A percentile compares a stretch with the other conserved stretches of the same genome.
phyloP scores from a whole-genome alignment of 2,329 filamentous ascomycete species.

The Hymenoscyphus repandus region DNA sequence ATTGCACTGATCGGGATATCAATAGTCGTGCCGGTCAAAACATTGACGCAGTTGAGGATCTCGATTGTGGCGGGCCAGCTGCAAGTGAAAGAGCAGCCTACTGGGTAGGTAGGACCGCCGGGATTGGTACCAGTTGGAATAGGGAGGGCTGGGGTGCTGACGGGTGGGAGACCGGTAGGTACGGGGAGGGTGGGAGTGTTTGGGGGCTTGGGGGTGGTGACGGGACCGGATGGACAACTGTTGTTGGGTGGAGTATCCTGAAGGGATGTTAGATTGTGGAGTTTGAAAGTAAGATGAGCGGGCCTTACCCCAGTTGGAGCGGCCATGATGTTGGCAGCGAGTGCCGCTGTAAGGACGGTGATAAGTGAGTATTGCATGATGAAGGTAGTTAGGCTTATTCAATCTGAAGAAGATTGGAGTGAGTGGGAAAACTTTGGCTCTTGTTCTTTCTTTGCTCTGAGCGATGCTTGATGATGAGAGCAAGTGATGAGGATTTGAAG shows the following conservation, averaged over 20 bases:
- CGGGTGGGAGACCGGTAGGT: background rate
- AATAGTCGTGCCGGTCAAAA: background rate
- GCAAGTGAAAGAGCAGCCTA: constrained; percentile 1
- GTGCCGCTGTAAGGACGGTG: background rate
- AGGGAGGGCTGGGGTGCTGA: background rate
- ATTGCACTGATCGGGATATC: background rate
- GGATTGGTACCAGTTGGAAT: background rate
- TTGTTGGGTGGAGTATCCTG: background rate
- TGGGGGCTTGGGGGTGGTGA: background rate
- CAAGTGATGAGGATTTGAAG: background rate
- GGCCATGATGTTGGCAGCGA: constrained; percentile 1
- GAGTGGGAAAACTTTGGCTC: background rate
- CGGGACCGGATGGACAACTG: background rate
- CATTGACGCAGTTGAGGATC: constrained; percentile 2
- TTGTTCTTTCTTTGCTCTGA: constrained; percentile 1
- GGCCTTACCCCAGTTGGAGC: constrained; percentile 2
- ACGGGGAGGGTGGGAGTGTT: background rate
- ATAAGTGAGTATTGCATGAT: constrained; percentile 2
- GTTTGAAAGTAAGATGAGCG: background rate
- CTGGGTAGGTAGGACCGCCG: background rate
- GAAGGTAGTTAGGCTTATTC: background rate
- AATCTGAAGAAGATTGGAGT: background rate
- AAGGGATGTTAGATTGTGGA: background rate
- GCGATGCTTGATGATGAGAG: background rate
- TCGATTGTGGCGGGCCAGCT: background rate